Evolutionary conservation across 306 rosid genomes (phyloP).

Genomic region (Mucuna pruriens): DNA sequence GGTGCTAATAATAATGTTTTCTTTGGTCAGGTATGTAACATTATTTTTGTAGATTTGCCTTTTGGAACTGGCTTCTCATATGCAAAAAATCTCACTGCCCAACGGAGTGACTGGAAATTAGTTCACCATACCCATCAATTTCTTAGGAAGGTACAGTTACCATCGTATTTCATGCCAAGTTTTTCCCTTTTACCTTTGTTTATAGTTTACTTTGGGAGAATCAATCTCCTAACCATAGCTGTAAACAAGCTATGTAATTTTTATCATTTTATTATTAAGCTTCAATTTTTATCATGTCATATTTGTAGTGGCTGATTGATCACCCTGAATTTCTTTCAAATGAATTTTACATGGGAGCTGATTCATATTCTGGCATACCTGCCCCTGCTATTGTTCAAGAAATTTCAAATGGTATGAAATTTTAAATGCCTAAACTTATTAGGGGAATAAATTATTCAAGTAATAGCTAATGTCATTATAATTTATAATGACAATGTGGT

Average conservation of each 20-base stretch:
- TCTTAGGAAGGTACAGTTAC: slow-evolving; percentile 50
- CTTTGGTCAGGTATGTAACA: slow-evolving; percentile 46
- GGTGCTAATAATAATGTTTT: not conserved
- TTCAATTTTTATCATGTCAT: not conserved
- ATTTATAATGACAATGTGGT: not conserved
- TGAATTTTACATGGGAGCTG: slow-evolving; percentile 66
- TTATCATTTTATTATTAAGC: not conserved
- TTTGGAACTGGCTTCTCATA: slow-evolving; percentile 76
- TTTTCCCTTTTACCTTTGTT: not conserved
- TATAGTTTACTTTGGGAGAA: not conserved
- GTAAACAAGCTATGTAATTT: not conserved
- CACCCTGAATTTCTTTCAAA: slow-evolving; percentile 66
- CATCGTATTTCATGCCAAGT: not conserved
- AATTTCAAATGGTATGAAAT: slow-evolving; percentile 61
- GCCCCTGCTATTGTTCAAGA: slow-evolving; percentile 55
- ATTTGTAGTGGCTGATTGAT: slow-evolving; percentile 68
- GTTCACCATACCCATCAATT: slow-evolving; percentile 55
- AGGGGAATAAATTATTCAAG: not conserved
- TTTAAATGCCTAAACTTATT: not conserved
- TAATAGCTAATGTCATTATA: not conserved
- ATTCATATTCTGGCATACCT: slow-evolving; percentile 74
- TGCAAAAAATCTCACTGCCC: slow-evolving; percentile 30
- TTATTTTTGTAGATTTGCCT: slow-evolving; percentile 67
- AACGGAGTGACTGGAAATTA: slow-evolving; percentile 44
- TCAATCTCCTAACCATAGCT: not conserved